Conservation (phyloP, 1,284 basidiomycete species). For the Boletus smithii region DNA sequence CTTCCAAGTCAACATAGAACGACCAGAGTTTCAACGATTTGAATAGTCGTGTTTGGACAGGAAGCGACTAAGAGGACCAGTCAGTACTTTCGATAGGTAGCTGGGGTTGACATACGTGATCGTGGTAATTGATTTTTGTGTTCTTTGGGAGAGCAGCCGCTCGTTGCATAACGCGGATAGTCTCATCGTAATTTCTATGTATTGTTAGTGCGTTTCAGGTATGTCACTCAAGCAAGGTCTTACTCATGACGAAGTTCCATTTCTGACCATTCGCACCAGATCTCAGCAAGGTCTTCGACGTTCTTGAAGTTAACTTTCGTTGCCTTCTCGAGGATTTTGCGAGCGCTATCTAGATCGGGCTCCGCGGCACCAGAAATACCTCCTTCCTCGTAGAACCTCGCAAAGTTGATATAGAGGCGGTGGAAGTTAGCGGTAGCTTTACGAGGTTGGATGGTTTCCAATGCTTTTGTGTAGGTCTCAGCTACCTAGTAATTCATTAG, state of each 20-base stretch:
- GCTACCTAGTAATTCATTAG: conserved; percentile 60
- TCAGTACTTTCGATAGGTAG: conserved; percentile 9
- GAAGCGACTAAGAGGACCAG: conserved; percentile 54
- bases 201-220: conserved; percentile 11
- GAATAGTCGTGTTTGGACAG: conserved; percentile 89
- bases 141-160: conserved; percentile 89
- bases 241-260: conserved; percentile 96
- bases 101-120: conserved; percentile 66
- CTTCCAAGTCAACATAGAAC: conserved; percentile 96
- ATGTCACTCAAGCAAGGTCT: conserved; percentile 34
- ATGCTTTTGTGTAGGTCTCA: conserved; percentile 87
- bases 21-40: conserved; percentile 99
- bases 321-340: conserved; percentile 91
- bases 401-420: conserved; percentile 91
- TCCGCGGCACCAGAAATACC: conserved; percentile 78
- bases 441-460: conserved; percentile 86
- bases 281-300: conserved; percentile 97
- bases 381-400: conserved; percentile 96
- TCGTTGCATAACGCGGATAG: conserved; percentile 93
- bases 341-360: conserved; percentile 78
- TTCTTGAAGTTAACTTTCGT: conserved; percentile 88
- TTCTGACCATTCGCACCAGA: conserved; percentile 99
- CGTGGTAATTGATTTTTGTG: conserved; percentile 90
- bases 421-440: conserved; percentile 92
- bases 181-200: conserved; percentile 90